Percentiles rank a stretch among this genome's conserved stretches.
Conservation (phyloP, 2,329 filamentous ascomycete genomes). For the Plenodomus tracheiphilus region DNA sequence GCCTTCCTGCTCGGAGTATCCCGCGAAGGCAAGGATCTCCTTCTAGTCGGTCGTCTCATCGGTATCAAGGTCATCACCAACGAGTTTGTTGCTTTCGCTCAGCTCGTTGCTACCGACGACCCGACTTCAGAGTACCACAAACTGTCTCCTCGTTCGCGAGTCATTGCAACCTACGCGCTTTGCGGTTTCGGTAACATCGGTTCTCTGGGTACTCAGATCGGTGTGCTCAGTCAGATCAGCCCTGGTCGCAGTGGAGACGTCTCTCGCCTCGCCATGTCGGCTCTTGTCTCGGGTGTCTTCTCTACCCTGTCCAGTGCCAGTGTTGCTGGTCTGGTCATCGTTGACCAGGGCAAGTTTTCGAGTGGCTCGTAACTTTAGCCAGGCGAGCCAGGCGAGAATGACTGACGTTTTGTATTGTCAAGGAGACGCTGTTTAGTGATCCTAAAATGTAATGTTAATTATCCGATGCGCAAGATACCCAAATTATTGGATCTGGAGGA, state of each 20-base stretch:
- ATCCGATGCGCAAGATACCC: slow-evolving; percentile 26
- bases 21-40: slow-evolving; percentile 60
- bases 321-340: slow-evolving; percentile 59
- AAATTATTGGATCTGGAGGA: slow-evolving; percentile 16
- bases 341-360: slow-evolving; percentile 35
- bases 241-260: slow-evolving; percentile 75
- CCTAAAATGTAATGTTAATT: slow-evolving; percentile 21
- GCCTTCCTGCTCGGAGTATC: slow-evolving; percentile 82
- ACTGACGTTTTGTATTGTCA: slow-evolving; percentile 2
- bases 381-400: not conserved
- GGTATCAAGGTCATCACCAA: slow-evolving; percentile 85
- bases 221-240: slow-evolving; percentile 80
- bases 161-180: slow-evolving; percentile 85
- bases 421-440: slow-evolving; percentile 7
- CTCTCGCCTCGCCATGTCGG: slow-evolving; percentile 73
- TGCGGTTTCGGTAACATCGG: slow-evolving; percentile 80
- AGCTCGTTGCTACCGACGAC: slow-evolving; percentile 53
- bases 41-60: slow-evolving; percentile 76
- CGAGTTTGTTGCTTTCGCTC: slow-evolving; percentile 74
- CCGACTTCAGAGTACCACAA: slow-evolving; percentile 55
- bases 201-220: slow-evolving; percentile 86
- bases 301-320: slow-evolving; percentile 77
- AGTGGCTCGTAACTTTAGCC: slow-evolving; percentile 15
- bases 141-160: slow-evolving; percentile 69
- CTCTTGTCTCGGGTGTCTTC: slow-evolving; percentile 76